Conservation (phyloP, 1,139 yeast species). For the Debaryomycetaceae sp. region DNA sequence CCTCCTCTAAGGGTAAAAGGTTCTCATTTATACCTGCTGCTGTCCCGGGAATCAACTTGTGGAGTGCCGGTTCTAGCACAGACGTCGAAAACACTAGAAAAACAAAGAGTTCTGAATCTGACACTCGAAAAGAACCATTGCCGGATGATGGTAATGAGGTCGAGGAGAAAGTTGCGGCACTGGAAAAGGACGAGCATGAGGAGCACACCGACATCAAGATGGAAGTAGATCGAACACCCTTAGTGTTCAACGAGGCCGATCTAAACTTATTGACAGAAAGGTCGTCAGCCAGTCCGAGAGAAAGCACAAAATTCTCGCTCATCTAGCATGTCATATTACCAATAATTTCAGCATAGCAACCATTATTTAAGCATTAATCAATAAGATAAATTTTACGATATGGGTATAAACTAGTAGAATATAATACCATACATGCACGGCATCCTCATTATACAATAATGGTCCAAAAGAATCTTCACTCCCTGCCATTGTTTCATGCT, state of each 20-base stretch:
- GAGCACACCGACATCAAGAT: background rate
- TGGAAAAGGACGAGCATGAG: slow-evolving; percentile 1
- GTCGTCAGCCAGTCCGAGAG: background rate
- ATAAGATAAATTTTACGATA: background rate
- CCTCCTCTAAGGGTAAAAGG: slow-evolving; percentile 8
- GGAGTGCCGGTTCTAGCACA: background rate
- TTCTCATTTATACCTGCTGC: slow-evolving; percentile 17
- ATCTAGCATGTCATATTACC: background rate
- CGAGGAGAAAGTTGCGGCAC: background rate
- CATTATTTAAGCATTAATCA: background rate
- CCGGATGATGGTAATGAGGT: background rate
- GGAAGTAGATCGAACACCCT: background rate
- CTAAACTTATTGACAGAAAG: background rate
- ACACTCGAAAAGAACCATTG: background rate
- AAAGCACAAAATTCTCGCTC: background rate
- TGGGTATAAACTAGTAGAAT: background rate
- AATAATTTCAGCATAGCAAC: background rate
- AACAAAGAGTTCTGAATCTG: background rate
- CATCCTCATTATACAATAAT: background rate
- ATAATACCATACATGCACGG: background rate
- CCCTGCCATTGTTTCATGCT: background rate
- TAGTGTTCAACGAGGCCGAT: background rate
- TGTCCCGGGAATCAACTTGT: slow-evolving; percentile 5
- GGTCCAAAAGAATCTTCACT: too few species aligned
- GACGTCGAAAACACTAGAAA: slow-evolving; percentile 2